A percentile compares a stretch with the other conserved stretches of the same genome.
These are phyloP conservation scores for Globisporangium nodosum DNA, from an alignment of 352 stramenopile species.

Conservation along the genomic window DNA sequence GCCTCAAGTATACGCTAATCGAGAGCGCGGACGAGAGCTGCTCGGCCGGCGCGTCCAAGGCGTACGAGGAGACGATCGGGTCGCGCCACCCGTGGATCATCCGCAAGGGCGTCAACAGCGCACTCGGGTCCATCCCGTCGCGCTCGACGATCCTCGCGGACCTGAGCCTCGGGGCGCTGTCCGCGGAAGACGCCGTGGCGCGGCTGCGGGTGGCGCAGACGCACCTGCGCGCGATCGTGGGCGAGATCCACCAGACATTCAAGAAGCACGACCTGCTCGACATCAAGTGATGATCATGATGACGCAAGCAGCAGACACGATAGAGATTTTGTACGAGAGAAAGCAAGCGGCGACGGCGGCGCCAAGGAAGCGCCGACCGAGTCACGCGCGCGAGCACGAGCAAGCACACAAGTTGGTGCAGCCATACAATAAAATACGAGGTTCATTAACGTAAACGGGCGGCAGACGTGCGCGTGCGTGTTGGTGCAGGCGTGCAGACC, in stretches of 20 bases:
- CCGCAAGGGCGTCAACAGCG: conserved; percentile 76
- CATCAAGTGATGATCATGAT: conserved; percentile 49
- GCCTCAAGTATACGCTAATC: conserved; percentile 57
- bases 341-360: neutral
- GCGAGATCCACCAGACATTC: conserved; percentile 44
- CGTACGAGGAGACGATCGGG: conserved; percentile 80
- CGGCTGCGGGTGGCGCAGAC: conserved; percentile 36
- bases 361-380: neutral
- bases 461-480: neutral
- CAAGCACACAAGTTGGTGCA: neutral
- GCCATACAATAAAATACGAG: conserved; percentile 12
- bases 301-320: conserved; percentile 1
- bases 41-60: conserved; percentile 54
- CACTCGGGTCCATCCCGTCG: conserved; percentile 55
- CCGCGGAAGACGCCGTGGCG: conserved; percentile 28
- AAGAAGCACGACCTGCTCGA: conserved; percentile 64
- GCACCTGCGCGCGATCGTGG: conserved; percentile 42
- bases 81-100: conserved; percentile 81
- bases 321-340: conserved; percentile 1
- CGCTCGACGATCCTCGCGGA: conserved; percentile 47
- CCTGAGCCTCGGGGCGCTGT: conserved; percentile 30
- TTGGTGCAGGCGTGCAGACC: neutral
- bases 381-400: neutral
- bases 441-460: conserved; percentile 12
- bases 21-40: conserved; percentile 66